Evolutionary conservation across 1,284 basidiomycete species (phyloP), one percentile per base, ranked within the genome.

Genomic region (Pascua guehoae): DNA sequence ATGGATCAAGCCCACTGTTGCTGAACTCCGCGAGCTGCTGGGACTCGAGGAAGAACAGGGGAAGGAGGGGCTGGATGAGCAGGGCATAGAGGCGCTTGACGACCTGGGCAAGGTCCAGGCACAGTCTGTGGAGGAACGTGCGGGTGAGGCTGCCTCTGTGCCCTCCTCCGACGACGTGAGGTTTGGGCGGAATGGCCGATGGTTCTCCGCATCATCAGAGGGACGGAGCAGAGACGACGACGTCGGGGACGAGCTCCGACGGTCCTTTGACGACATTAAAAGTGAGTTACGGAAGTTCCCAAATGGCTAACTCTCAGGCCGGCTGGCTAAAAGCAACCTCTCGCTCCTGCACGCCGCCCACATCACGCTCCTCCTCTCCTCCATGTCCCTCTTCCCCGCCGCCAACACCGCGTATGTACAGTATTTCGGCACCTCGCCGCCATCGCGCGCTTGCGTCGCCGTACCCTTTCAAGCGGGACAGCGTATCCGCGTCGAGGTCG

Each of bases 351-450:
- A 88, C 61, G 84, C 88, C 44, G 78, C 85, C 7, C 88, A 89
- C 71, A 86, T 97, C 72, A 94, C 89, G 57, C 81, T 98, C 36
- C 86, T 88, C 63, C 82, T 99, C 44, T 86, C 89, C 5, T 85
- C 85, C 2, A 94, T 97, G 82, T 81, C 86, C 17, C 75, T 81
- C 45, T 93, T 98, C 73, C 77, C 84, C 5, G 72, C 79, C 37
- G 83, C 93, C 55, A 94, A 98, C 79, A 78, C 80, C 0, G 80
- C 88, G 9, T 98, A 98, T 71, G 77, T 82, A 1, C 81, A 82
- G 4, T 89, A 86, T 71, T 98, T 98, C 71, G 92, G 92, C 1
- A 84, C 85, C 10, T 93, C 90, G 40, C 96, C 96, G 0, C 95
- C 96, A 1, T 86, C 91, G 2, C 86, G 96, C 8, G 94, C 93